These are phyloP conservation scores for Phyllosticta citriasiana DNA, from an alignment of 2,329 filamentous ascomycete species.

Conservation along the genomic window DNA sequence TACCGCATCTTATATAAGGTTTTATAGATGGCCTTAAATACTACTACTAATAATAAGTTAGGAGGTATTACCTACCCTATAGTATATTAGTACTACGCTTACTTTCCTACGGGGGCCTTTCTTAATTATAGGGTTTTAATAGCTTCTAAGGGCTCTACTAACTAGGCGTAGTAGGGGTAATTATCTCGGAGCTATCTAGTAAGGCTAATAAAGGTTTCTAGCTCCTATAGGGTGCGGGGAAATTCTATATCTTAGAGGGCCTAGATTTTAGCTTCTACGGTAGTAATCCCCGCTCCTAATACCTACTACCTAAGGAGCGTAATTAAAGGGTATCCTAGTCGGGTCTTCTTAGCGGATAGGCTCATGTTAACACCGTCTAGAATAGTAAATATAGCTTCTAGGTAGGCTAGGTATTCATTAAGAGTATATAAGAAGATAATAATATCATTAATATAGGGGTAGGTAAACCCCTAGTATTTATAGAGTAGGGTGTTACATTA, in stretches of 20 bases:
- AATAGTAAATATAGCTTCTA: neutral
- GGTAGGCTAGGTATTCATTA: neutral
- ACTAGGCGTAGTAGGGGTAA: neutral
- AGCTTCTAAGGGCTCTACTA: neutral
- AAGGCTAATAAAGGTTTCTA: neutral
- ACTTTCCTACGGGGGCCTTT: neutral
- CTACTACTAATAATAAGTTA: neutral
- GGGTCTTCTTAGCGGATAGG: neutral
- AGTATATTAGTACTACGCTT: neutral
- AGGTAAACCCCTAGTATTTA: neutral
- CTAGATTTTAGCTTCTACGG: neutral
- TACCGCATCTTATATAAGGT: neutral
- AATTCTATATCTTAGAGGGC: neutral
- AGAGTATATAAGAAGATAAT: neutral
- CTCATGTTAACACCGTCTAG: neutral
- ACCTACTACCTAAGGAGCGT: neutral
- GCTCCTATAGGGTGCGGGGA: neutral
- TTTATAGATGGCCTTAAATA: neutral
- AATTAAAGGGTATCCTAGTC: neutral
- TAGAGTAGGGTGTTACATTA: neutral
- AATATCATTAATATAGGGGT: neutral
- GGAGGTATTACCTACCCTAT: neutral
- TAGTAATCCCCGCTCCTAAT: neutral
- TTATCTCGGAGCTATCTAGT: neutral
- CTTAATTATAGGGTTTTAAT: neutral